These are phyloP conservation scores for Parafenestella ontariensis DNA, from an alignment of 2,329 filamentous ascomycete species.

Conservation along the genomic window DNA sequence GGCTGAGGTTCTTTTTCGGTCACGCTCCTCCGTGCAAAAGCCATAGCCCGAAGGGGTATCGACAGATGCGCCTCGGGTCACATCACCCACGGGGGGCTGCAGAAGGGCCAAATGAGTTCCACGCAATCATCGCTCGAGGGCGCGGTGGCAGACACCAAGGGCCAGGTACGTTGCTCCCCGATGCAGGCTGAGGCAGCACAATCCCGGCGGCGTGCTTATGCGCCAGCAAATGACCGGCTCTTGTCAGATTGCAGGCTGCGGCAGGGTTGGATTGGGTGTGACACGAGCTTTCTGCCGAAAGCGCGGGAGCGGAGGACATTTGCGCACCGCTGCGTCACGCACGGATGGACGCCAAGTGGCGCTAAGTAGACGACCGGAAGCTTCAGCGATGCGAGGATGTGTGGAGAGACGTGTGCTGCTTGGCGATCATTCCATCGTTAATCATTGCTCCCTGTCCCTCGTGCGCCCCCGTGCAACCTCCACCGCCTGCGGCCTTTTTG, in stretches of 20 bases:
- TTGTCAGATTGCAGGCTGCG: slow-evolving; percentile 37
- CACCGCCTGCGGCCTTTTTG: slow-evolving; percentile 5
- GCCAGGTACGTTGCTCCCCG: slow-evolving; percentile 35
- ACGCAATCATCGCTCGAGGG: slow-evolving; percentile 20
- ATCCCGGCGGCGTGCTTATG: slow-evolving; percentile 37
- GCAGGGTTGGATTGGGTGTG: slow-evolving; percentile 37
- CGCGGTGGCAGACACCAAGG: slow-evolving; percentile 30
- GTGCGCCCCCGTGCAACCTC: slow-evolving; percentile 18
- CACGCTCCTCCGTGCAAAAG: slow-evolving; percentile 22
- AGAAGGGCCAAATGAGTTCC: slow-evolving; percentile 14
- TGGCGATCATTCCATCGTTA: slow-evolving; percentile 30
- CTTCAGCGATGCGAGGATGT: slow-evolving; percentile 31
- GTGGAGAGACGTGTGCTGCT: slow-evolving; percentile 34
- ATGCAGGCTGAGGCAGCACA: slow-evolving; percentile 31
- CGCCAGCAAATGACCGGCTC: slow-evolving; percentile 39
- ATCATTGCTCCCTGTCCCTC: slow-evolving; percentile 23
- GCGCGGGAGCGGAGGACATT: slow-evolving; percentile 46
- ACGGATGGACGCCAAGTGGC: slow-evolving; percentile 30
- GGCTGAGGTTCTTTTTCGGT: slow-evolving; percentile 32
- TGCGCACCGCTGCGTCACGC: slow-evolving; percentile 44
- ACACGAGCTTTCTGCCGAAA: slow-evolving; percentile 42
- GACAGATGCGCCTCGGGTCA: slow-evolving; percentile 33
- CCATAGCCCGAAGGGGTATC: slow-evolving; percentile 26
- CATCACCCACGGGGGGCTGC: slow-evolving; percentile 20
- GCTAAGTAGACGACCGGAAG: slow-evolving; percentile 44